Base-by-base conservation (phyloP, 495 filamentous ascomycete species). In the Trichoderma gamsii region DNA sequence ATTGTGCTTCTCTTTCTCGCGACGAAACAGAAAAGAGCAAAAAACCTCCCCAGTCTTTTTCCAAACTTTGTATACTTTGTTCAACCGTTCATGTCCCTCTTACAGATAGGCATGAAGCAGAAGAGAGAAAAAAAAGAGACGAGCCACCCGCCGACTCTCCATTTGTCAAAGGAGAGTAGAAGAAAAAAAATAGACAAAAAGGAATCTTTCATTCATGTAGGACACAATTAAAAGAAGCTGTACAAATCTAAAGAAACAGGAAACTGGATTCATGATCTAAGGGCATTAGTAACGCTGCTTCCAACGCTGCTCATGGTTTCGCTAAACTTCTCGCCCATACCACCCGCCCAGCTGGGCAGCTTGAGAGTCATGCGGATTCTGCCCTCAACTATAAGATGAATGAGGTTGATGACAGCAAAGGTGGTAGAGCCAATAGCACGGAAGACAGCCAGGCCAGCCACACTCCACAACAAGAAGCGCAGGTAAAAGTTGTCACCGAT, bases 381-480 rank as follows among this genome's bases (percentile, higher is more conserved):
- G 0, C 91, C 93, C 78, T 98, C 95, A 13, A 94, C 91, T 43
- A 96, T 81, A 77, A 87, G 88, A 72, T 96, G 91, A 27, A 99
- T 78, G 5, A 90, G 79, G 74, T 93, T 91, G 66, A 98, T 84
- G 18, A 97, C 78, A 0, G 90, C 87, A 75, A 93, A 99, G 0
- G 90, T 85, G 13, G 87, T 88, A n/a, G 83, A 87, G 0, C 95
- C 96, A 3, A 97, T 68, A 0, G 90, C 91, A 68, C 96, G 82
- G 77, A 98, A 93, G 9, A 91, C 77, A 8, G 96, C 95, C 67
- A 99, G 78, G 1, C 83, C 84, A 0, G 95, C 96, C 16, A 99
- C 96, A 38, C 87, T 79, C 96, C 96, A 99, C 7, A 99, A 84
- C 72, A 98, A 90, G 73, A 97, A 93, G 41, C 89, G 88, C 35